Evolutionary conservation across 495 filamentous ascomycete genomes (phyloP).

Genomic region (Saxophila tyrrhenica): DNA sequence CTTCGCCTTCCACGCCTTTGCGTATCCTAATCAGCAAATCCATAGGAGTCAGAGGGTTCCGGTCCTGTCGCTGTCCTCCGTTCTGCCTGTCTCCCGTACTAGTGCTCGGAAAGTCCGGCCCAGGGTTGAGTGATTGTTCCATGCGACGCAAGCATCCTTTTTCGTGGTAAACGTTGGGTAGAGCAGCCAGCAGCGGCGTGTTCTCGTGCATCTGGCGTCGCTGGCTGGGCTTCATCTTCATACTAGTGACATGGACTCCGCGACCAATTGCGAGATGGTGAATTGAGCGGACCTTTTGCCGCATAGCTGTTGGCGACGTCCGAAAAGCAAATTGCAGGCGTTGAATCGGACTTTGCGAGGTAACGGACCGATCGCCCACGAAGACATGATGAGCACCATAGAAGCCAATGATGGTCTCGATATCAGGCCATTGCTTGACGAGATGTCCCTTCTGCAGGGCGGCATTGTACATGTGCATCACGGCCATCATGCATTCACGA

Average conservation of each 20-base stretch:
- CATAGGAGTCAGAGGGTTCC: not conserved
- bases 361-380: not conserved
- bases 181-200: not conserved
- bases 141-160: not conserved
- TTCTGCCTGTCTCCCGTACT: not conserved
- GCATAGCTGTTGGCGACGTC: not conserved
- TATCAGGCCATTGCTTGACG: not conserved
- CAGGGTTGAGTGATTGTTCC: not conserved
- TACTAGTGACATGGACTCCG: not conserved
- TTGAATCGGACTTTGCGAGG: not conserved
- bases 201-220: not conserved
- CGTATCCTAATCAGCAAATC: not conserved
- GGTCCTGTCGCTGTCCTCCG: not conserved
- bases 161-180: not conserved
- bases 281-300: not conserved
- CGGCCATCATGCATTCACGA: not conserved
- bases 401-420: not conserved
- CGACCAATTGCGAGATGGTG: not conserved
- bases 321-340: not conserved
- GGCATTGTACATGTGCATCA: not conserved
- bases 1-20: not conserved
- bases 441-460: not conserved
- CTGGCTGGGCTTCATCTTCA: not conserved
- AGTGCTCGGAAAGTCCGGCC: not conserved
- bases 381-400: not conserved